Evolutionary conservation across 208 protist species (phyloP), one percentile per base, ranked within the genome.

Genomic region (Jaenimonas drosophilae): DNA sequence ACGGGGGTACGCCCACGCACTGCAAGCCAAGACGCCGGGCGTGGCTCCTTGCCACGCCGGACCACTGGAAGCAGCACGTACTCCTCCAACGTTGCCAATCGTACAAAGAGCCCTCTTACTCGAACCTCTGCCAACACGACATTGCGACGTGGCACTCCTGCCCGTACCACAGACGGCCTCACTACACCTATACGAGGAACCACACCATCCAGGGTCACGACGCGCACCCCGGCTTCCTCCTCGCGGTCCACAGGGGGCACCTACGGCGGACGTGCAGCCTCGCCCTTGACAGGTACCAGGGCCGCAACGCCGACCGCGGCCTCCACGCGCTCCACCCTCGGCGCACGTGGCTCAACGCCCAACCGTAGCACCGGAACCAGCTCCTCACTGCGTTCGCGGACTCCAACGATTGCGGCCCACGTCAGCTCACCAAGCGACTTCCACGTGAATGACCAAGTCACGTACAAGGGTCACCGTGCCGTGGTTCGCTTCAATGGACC

Each of bases 401-500:
- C 63, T 30, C 57, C 56, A 20, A 54, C 55, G 21, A 36, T 27
- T 4, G 23, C 51, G 5, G 5, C 27, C 11, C 12, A 31, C 6
- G 64, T 77, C 30, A 77, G 61, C 40, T 70, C 72, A 0, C 68
- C 75, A 25, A 88, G 83, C 39, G 80, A 88, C 31, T 63, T 93
- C 4, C 66, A 76, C 34, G 37, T 88, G 40, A 73, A 70, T 20
- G 80, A 89, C 28, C 67, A 71, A 23, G 80, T 93, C n/a, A 68
- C 63, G 23, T 93, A 93, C 64, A 89, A 89, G 59, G 78, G 80
- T 21, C 84, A 67, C 58, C 62, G 75, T 25, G 84, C 77, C 11
- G 60, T 89, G 28, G 80, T 93, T 34, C 84, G 80, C 32, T 93
- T 90, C 43, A 89, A 88, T 55, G 84, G 84, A 0, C 42, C 76